Evolutionary conservation across 1,284 basidiomycete species (phyloP).

Genomic region (Leccinum solheimii): DNA sequence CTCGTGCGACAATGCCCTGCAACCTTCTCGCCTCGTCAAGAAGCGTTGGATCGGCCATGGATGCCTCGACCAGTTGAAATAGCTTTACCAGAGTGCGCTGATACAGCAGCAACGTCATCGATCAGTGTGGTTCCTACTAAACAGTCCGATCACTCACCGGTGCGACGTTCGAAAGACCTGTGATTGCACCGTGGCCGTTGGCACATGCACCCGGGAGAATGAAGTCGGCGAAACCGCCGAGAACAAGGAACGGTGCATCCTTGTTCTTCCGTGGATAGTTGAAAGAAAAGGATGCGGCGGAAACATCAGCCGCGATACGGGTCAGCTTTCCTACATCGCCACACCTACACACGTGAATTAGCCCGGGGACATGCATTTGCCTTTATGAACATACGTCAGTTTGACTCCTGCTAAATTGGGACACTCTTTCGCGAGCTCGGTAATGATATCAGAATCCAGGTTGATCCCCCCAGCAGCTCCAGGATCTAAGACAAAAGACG

Average conservation of each 20-base stretch:
- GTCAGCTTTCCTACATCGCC: constrained; percentile 90
- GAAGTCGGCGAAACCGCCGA: constrained; percentile 81
- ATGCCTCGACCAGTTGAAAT: constrained; percentile 59
- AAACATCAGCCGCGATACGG: constrained; percentile 72
- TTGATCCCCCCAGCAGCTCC: constrained; percentile 83
- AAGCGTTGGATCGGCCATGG: constrained; percentile 52
- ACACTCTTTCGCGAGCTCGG: constrained; percentile 71
- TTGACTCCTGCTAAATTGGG: constrained; percentile 83
- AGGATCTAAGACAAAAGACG: constrained; percentile 54
- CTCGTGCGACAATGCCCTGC: constrained; percentile 78
- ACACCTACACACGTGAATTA: constrained; percentile 51
- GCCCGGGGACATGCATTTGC: neutral
- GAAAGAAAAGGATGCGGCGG: constrained; percentile 55
- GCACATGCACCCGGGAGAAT: constrained; percentile 68
- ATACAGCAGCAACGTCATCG: constrained; percentile 3
- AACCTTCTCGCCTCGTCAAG: constrained; percentile 72
- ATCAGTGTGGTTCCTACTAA: neutral
- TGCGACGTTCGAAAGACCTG: constrained; percentile 77
- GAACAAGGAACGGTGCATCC: constrained; percentile 69
- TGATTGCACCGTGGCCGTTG: constrained; percentile 78
- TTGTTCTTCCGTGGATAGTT: constrained; percentile 65
- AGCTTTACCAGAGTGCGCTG: constrained; percentile 64
- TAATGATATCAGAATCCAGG: constrained; percentile 82
- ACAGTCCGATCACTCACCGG: constrained; percentile 51
- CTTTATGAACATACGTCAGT: constrained; percentile 64